Base-by-base conservation (phyloP, 83 land plant species). In the Thuja plicata region DNA sequence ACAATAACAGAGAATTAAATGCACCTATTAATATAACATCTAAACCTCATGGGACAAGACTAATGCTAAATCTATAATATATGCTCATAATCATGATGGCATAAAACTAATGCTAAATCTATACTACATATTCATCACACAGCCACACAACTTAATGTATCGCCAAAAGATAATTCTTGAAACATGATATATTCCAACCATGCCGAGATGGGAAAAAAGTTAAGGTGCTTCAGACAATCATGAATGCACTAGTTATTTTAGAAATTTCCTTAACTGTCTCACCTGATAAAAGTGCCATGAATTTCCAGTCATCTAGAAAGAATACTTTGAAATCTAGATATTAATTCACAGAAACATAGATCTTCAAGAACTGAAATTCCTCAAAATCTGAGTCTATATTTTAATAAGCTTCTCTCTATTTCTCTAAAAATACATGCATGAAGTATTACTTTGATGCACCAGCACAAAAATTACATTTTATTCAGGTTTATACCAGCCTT, bases 401-500 rank as follows among this genome's bases (percentile, higher is more conserved):
- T 34, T 15, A 76, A 2, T 34, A 76, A 76, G 38, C 35, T 11
- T n/a, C 8, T 32, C 79, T 35, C 79, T 34, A 21, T 37, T 79
- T 38, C 4, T 38, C 82, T 0, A 19, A 19, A 79, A 79, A 15
- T 37, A 37, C 7, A 17, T 78, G 45, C 82, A 79, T 19, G 8
- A 38, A 24, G n/a, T 8, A 19, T 37, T 79, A 79, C n/a, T 17
- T 78, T 19, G 19, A 78, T 79, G 24, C 82, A 19, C 16, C 8
- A 19, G 9, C 79, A 38, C 43, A 37, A 48, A 50, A 17, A 15
- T 92, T 89, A 94, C 70, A 92, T 50, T 71, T 95, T 93, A 35
- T 89, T 86, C 37, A 98, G 93, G 86, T 98, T 93, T 52, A 97
- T 97, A 38, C 99, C 99, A 85, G 98, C 98, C 89, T 98, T 95